These are phyloP conservation scores for Lactarius akahatsu DNA, from an alignment of 768 basidiomycete species.

Conservation along the genomic window DNA sequence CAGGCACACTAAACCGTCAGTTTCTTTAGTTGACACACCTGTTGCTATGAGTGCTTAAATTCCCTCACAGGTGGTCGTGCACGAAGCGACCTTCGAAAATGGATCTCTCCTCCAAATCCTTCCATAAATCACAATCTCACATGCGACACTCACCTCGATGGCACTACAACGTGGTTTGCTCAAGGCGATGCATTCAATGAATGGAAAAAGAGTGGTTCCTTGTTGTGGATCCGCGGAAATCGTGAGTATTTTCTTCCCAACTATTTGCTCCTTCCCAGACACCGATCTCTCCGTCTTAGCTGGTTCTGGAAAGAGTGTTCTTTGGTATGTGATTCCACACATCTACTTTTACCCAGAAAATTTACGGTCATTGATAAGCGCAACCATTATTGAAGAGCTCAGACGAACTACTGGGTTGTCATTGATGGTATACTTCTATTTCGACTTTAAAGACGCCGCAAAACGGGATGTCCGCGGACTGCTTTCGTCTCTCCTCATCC, in stretches of 20 bases:
- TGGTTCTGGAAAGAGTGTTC: slow-evolving; percentile 9
- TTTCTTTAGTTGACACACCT: not conserved
- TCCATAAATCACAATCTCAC: slow-evolving; percentile 14
- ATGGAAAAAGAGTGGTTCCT: slow-evolving; percentile 1
- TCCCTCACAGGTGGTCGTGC: not conserved
- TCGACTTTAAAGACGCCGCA: not conserved
- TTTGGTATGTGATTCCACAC: not conserved
- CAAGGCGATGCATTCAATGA: not conserved
- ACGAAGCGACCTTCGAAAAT: not conserved
- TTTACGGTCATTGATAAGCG: not conserved
- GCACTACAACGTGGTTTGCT: slow-evolving; percentile 10
- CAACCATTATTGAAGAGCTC: slow-evolving; percentile 1
- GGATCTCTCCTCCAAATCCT: slow-evolving; percentile 15
- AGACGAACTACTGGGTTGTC: not conserved
- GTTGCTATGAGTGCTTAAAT: not conserved
- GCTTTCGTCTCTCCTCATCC: slow-evolving; percentile 3
- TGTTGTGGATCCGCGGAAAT: slow-evolving; percentile 15
- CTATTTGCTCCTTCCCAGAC: too few species aligned
- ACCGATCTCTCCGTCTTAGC: not conserved
- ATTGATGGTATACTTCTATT: not conserved
- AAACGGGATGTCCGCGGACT: not conserved
- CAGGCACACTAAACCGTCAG: not conserved
- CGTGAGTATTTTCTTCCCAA: not conserved
- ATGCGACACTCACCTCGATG: not conserved
- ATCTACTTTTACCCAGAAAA: too few species aligned